Evolutionary conservation across 1,284 basidiomycete species (phyloP), one percentile per base, ranked within the genome.

Genomic region (Rhodotorula sp.): DNA sequence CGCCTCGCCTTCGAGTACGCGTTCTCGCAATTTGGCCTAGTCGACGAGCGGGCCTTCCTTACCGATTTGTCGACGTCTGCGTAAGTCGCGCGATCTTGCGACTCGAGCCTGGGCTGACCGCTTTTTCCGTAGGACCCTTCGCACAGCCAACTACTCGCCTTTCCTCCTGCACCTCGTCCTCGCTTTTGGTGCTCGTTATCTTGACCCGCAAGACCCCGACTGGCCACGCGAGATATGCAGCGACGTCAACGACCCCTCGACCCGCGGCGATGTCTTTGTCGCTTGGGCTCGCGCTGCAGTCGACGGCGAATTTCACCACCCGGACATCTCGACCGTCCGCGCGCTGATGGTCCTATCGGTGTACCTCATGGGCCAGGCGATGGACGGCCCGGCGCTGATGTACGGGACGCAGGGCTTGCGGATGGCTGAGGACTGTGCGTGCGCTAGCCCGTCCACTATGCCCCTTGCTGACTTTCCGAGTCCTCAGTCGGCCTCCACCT

Each of bases 111-210:
- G 9, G 15, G 19, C 44, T 44, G 44, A 44, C 44, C 4, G 44
- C 44, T 44, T 21, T 17, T 19, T 17, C 9, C 21, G 44, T 19
- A 44, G 44, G 15, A 48, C 57, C 13, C 62, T 48, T 3, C 66
- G 70, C 22, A 71, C 66, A 7, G 29, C 58, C 5, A 29, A 61
- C 19, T 72, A 61, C 59, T 61, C 57, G 2, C 70, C 66, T 2
- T 56, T 72, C 34, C 54, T 72, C n/a, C 39, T 60, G 54, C 68
- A 68, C 46, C 32, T 67, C 34, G 50, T 69, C 41, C 66, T 72
- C n/a, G 70, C 54, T 2, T 59, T 69, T 27, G 70, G 70, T 6
- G 60, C 53, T 0, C 56, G 70, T 1, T 72, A 72, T 29, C 63
- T 72, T 27, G 53, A 61, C 36, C 59, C 66, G 7, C 29, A 46